phyloP scores from a whole-genome alignment of 2,329 filamentous ascomycete species.

The Eutypa lata region DNA sequence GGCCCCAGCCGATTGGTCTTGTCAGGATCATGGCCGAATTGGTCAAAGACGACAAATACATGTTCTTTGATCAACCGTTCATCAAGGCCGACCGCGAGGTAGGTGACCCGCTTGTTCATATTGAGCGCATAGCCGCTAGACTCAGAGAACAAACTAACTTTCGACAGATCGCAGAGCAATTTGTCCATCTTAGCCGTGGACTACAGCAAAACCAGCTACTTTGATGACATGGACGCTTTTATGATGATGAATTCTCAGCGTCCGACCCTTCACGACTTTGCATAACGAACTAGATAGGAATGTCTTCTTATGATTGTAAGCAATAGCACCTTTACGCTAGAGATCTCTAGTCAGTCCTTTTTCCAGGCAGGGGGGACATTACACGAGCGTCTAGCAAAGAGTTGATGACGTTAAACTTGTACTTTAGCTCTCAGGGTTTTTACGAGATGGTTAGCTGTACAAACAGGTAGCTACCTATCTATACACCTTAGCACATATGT shows the following conservation, averaged over 20 bases:
- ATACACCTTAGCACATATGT: background rate
- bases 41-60: slow-evolving; percentile 84
- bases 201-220: background rate
- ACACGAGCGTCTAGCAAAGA: background rate
- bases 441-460: background rate
- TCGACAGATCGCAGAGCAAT: slow-evolving; percentile 25
- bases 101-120: slow-evolving; percentile 17
- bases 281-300: background rate
- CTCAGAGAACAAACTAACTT: slow-evolving; percentile 7
- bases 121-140: background rate
- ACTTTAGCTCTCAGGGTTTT: background rate
- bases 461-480: background rate
- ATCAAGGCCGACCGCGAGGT: slow-evolving; percentile 89
- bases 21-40: slow-evolving; percentile 86
- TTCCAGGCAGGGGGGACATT: background rate
- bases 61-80: slow-evolving; percentile 90
- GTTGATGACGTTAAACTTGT: background rate
- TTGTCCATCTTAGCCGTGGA: slow-evolving; percentile 4
- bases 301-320: background rate
- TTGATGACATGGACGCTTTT: background rate
- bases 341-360: too few relatives aligned
- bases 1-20: slow-evolving; percentile 94
- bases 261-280: background rate
- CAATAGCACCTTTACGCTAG: background rate
- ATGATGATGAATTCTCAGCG: background rate